Evolutionary conservation across 805 yeast genomes (phyloP).

Genomic region (Blastobotrys muscicola): DNA sequence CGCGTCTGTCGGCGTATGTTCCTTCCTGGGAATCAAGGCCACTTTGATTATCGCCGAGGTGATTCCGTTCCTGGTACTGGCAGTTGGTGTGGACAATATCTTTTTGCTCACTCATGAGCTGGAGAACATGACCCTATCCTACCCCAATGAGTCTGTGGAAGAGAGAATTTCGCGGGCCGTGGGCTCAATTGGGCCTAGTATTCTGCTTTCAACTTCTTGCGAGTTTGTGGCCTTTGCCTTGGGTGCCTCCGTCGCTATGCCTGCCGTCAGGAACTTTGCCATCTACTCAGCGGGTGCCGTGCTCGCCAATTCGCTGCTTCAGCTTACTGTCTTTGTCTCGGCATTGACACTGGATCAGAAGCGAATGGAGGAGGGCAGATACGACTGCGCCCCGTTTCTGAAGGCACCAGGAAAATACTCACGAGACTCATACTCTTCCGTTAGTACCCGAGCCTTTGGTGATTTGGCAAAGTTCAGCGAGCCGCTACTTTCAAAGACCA

Average conservation of each 20-base stretch:
- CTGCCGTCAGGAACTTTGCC: slow-evolving; percentile 93
- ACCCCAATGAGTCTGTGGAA: slow-evolving; percentile 42
- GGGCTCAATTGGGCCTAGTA: slow-evolving; percentile 78
- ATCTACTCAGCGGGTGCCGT: slow-evolving; percentile 84
- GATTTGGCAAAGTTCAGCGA: slow-evolving; percentile 19
- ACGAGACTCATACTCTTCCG: slow-evolving; percentile 8
- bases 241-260: slow-evolving; percentile 82
- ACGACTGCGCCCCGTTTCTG: slow-evolving; percentile 56
- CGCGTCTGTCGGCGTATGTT: slow-evolving; percentile 75
- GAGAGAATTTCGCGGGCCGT: slow-evolving; percentile 56
- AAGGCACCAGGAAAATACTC: slow-evolving; percentile 11
- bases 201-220: slow-evolving; percentile 63
- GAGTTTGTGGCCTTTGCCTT: slow-evolving; percentile 73
- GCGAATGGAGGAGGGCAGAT: slow-evolving; percentile 46
- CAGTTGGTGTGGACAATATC: slow-evolving; percentile 94
- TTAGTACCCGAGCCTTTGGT: slow-evolving; percentile 12
- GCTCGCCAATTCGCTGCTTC: slow-evolving; percentile 62
- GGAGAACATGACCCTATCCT: slow-evolving; percentile 40
- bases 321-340: slow-evolving; percentile 72
- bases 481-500: slow-evolving; percentile 32
- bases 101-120: slow-evolving; percentile 79
- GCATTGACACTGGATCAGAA: slow-evolving; percentile 58
- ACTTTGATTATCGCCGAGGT: slow-evolving; percentile 94
- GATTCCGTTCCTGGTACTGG: slow-evolving; percentile 84
- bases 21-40: slow-evolving; percentile 68